Evolutionary conservation across 2,329 filamentous ascomycete species (phyloP).

Genomic region (Escovopsis weberi): DNA sequence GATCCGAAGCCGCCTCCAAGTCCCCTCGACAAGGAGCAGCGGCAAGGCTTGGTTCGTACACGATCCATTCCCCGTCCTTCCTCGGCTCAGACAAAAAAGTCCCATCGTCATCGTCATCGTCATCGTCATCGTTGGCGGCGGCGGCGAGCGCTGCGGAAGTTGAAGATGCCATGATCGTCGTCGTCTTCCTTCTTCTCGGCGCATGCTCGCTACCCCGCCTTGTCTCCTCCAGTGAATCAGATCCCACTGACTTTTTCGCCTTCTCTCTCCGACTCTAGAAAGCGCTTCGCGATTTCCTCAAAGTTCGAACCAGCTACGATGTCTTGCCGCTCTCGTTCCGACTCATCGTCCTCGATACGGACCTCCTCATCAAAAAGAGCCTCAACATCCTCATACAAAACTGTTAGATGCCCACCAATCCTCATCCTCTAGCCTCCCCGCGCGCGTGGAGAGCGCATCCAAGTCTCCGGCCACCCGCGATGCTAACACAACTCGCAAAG

Average conservation of each 20-base stretch:
- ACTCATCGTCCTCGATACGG: constrained; percentile 88
- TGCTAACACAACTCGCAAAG: constrained; percentile 29
- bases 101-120: not conserved
- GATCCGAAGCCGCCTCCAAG: constrained; percentile 26
- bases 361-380: constrained; percentile 92
- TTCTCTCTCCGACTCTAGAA: constrained; percentile 38
- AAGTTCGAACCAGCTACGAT: constrained; percentile 92
- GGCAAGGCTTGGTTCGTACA: constrained; percentile 57
- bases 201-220: not conserved
- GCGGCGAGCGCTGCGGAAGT: too few relatives aligned
- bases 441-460: not conserved
- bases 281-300: constrained; percentile 89
- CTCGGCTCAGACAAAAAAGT: not conserved
- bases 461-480: not conserved
- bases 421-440: not conserved
- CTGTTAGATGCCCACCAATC: constrained; percentile 36
- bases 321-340: constrained; percentile 92
- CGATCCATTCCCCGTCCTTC: constrained; percentile 4
- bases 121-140: not conserved
- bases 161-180: too few relatives aligned
- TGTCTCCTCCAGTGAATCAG: not conserved
- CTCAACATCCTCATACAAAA: constrained; percentile 92
- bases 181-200: not conserved
- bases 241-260: not conserved
- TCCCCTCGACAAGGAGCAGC: constrained; percentile 60